phyloP scores from a whole-genome alignment of 2,329 filamentous ascomycete genomes.

The Xenoacremonium recifei region DNA sequence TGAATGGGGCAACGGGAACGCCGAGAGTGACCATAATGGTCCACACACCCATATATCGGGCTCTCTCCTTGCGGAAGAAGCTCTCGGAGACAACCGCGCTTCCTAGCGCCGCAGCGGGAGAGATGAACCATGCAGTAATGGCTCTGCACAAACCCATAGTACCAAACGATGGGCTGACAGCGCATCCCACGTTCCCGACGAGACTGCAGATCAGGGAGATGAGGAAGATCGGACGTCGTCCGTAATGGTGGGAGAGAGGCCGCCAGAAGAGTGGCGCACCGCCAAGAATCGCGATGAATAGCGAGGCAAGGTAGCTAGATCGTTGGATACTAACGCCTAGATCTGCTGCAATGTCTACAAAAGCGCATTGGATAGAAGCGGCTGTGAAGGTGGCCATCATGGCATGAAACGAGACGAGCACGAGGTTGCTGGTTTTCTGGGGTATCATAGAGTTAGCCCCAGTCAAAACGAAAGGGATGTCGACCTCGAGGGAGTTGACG shows the following conservation, averaged over 20 bases:
- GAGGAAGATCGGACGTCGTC: slow-evolving; percentile 53
- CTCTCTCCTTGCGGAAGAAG: slow-evolving; percentile 15
- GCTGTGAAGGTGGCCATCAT: slow-evolving; percentile 57
- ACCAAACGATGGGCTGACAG: slow-evolving; percentile 44
- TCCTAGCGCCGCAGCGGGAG: slow-evolving; percentile 39
- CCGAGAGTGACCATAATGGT: slow-evolving; percentile 19
- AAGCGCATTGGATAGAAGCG: slow-evolving; percentile 53
- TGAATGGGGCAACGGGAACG: slow-evolving; percentile 30
- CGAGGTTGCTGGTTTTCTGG: slow-evolving; percentile 52
- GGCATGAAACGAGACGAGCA: slow-evolving; percentile 56
- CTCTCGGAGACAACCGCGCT: slow-evolving; percentile 17
- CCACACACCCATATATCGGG: slow-evolving; percentile 17
- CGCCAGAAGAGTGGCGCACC: slow-evolving; percentile 50
- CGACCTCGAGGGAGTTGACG: no score
- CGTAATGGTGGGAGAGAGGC: slow-evolving; percentile 52
- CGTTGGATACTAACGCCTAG: slow-evolving; percentile 46
- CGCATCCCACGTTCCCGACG: slow-evolving; percentile 52
- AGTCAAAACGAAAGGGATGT: no score
- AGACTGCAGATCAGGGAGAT: slow-evolving; percentile 44
- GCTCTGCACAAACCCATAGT: slow-evolving; percentile 49
- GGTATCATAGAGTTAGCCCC: no score
- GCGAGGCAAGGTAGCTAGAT: slow-evolving; percentile 48
- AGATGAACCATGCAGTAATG: slow-evolving; percentile 53
- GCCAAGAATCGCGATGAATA: slow-evolving; percentile 18
- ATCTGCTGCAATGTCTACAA: slow-evolving; percentile 50